Evolutionary conservation across 2,329 filamentous ascomycete species (phyloP).

Genomic region (Nemania sp.): DNA sequence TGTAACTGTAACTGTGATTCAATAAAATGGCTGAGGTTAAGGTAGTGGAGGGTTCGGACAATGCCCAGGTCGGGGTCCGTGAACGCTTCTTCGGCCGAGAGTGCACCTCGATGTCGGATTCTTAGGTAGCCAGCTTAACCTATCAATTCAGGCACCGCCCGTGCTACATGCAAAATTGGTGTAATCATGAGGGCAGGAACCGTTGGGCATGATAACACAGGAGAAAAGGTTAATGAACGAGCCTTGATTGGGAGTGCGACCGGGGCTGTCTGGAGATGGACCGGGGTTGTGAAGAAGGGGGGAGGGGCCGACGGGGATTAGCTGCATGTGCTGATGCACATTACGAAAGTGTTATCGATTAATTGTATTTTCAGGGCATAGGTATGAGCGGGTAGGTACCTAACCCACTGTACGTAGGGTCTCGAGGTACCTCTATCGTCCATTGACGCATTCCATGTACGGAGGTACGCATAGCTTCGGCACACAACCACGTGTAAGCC

Average conservation of each 20-base stretch:
- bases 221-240: not conserved
- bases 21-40: conserved; percentile 4
- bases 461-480: conserved; percentile 21
- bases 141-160: not conserved
- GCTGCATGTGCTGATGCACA: not conserved
- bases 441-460: too few species aligned
- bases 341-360: too few species aligned
- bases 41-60: conserved; percentile 7
- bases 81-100: conserved; percentile 25
- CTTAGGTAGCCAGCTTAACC: not conserved
- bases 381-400: too few species aligned
- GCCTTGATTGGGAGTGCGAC: conserved; percentile 3
- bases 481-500: conserved; percentile 20
- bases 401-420: too few species aligned
- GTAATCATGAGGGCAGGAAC: conserved; percentile 13
- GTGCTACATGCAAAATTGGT: conserved; percentile 7
- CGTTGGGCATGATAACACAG: conserved; percentile 16
- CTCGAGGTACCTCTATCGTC: not conserved
- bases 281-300: too few species aligned
- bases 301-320: too few species aligned
- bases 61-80: conserved; percentile 9
- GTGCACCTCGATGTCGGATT: too few species aligned
- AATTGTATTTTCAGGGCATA: too few species aligned
- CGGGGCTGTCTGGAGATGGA: not conserved
- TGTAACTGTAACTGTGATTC: conserved; percentile 4